These are phyloP conservation scores for Linum trigynum DNA, from an alignment of 345 rosid genomes.

Conservation along the genomic window DNA sequence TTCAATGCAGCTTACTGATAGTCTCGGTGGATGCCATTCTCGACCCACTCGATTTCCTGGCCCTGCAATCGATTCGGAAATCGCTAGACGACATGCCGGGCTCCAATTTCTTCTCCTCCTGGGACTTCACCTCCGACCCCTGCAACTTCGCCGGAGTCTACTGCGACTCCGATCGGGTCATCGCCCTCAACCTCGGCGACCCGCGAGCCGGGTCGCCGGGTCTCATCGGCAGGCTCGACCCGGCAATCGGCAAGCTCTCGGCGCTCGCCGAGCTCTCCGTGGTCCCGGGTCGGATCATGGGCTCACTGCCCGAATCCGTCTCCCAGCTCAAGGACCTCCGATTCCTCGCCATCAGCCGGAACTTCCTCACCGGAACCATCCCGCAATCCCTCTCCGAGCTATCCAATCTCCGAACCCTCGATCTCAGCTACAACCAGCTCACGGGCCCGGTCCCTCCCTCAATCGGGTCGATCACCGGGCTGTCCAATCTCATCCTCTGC, in stretches of 20 bases:
- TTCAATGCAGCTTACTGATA: too few species aligned
- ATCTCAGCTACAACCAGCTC: conserved; percentile 82
- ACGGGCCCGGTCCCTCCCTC: conserved; percentile 53
- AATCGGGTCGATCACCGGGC: conserved; percentile 57
- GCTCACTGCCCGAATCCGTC: conserved; percentile 54
- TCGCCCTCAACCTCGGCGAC: conserved; percentile 73
- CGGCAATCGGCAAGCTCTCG: conserved; percentile 72
- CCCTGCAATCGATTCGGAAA: conserved; percentile 73
- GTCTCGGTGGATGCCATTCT: conserved; percentile 30
- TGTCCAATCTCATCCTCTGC: conserved; percentile 67
- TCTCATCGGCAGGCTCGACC: conserved; percentile 58
- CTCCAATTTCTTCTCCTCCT: conserved; percentile 67
- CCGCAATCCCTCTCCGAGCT: conserved; percentile 62
- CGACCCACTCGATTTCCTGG: conserved; percentile 79
- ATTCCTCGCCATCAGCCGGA: conserved; percentile 65
- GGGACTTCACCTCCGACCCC: conserved; percentile 97
- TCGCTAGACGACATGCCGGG: conserved; percentile 65
- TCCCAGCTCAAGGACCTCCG: conserved; percentile 52
- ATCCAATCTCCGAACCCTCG: conserved; percentile 56
- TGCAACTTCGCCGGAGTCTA: conserved; percentile 82
- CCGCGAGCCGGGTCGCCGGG: conserved; percentile 85
- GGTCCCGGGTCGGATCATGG: conserved; percentile 77
- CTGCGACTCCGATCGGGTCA: conserved; percentile 58
- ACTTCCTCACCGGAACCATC: conserved; percentile 59
- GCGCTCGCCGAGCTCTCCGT: conserved; percentile 59